Evolutionary conservation across 257 asterid species (phyloP), one percentile per base, ranked within the genome.

Genomic region (Solanum medicagineum): DNA sequence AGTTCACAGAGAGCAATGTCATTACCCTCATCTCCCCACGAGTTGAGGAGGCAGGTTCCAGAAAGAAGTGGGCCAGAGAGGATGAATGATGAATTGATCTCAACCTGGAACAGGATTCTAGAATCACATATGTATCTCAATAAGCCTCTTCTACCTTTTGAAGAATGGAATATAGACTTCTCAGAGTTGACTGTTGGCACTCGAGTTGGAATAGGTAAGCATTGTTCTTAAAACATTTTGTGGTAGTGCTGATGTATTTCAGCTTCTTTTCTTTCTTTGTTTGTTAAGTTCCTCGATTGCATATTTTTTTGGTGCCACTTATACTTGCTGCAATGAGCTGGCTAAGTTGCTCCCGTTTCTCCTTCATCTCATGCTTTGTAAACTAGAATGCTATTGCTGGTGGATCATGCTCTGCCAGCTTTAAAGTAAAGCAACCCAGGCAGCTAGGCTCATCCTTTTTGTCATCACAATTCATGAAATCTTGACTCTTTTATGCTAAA

Each of bases 161-260:
- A 91, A 60, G 98, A 94, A 89, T 96, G 99, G 99, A 91, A 94
- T 88, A 95, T 96, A 87, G 99, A 94, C 84, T 96, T 89, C 90
- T 92, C 97, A 8, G 99, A 96, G 91, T 82, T 95, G 84, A 90
- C 93, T 84, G 96, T 96, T 17, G 98, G 99, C 87, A 94, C 97
- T 84, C 98, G 98, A 57, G 97, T 95, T 83, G 99, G 99, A 83
- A 96, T 96, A 85, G 98, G 99, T 96, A 87, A 92, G 96, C 84
- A 49, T 75, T 75, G 24, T 75, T 75, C 62, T 49, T 24, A n/a
- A 29, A 51, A 49, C 62, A 49, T 24, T 75, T 49, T 49, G 45
- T 75, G 13, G 82, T 24, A 49, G 57, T 75, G n/a, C 82, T 75
- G 59, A 49, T 49, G 59, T 75, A 24, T 49, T 49, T 75, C 60